Percentiles rank a stretch among this genome's conserved stretches.
Conservation (phyloP, 805 yeast species). For the Komagataella ulmi region DNA sequence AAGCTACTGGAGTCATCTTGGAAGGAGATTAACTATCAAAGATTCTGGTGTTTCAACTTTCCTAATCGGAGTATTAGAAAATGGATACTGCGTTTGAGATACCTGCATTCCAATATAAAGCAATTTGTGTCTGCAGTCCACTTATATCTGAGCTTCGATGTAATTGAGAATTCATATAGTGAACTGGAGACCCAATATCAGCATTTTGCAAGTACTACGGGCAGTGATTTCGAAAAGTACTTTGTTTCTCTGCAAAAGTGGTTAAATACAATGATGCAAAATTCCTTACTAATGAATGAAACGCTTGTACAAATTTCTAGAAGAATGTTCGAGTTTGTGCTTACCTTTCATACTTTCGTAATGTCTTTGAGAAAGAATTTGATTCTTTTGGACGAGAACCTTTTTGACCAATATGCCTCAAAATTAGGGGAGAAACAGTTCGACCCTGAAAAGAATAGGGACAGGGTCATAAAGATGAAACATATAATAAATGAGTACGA, state of each 20-base stretch:
- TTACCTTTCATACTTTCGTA: constrained; percentile 34
- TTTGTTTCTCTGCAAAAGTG: constrained; percentile 36
- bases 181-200: constrained; percentile 19
- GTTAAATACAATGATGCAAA: constrained; percentile 49
- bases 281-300: constrained; percentile 52
- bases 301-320: constrained; percentile 33
- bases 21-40: constrained; percentile 51
- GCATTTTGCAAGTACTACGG: constrained; percentile 5
- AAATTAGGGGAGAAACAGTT: constrained; percentile 24
- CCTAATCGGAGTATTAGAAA: constrained; percentile 27
- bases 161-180: constrained; percentile 42
- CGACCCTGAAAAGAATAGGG: constrained; percentile 24
- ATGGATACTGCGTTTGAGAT: constrained; percentile 42
- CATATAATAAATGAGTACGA: constrained; percentile 27
- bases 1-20: constrained; percentile 52
- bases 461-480: constrained; percentile 26
- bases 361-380: constrained; percentile 41
- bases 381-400: constrained; percentile 31
- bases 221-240: constrained; percentile 23
- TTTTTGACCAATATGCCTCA: constrained; percentile 25
- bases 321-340: constrained; percentile 30
- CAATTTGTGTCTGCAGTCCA: constrained; percentile 41
- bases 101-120: constrained; percentile 44
- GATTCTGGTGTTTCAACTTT: constrained; percentile 51
- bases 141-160: constrained; percentile 41